Conservation (phyloP, 148 eudicot species). For the Drosera capensis region DNA sequence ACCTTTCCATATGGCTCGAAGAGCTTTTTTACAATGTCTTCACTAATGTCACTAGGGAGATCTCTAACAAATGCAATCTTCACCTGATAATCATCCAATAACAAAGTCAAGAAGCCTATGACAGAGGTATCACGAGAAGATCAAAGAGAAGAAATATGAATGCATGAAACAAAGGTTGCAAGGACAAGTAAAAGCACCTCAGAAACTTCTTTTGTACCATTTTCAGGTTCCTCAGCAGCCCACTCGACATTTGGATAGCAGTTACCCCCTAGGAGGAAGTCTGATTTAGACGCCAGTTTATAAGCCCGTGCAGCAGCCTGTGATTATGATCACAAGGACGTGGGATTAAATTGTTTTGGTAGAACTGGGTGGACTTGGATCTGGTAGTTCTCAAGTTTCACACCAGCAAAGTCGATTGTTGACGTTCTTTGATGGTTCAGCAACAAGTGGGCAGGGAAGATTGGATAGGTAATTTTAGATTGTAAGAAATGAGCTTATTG, state of each 20-base stretch:
- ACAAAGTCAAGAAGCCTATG: conserved; percentile 5
- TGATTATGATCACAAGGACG: conserved; percentile 44
- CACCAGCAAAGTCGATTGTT: no score
- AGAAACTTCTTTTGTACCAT: conserved; percentile 45
- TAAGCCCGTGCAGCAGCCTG: conserved; percentile 74
- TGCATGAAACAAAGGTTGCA: no score
- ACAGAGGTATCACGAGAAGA: conserved; percentile 1
- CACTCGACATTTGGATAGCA: conserved; percentile 58
- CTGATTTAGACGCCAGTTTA: conserved; percentile 34
- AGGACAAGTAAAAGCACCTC: conserved; percentile 23
- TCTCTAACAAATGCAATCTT: conserved; percentile 52
- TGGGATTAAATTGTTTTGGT: conserved; percentile 20
- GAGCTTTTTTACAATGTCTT: conserved; percentile 34
- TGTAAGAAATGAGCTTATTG: no score
- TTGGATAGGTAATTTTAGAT: no score
- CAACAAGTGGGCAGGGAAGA: no score
- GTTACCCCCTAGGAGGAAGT: conserved; percentile 39
- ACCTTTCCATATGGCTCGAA: conserved; percentile 61
- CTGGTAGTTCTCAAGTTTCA: no score
- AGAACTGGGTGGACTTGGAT: conserved; percentile 13
- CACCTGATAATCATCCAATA: conserved; percentile 23
- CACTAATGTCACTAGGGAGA: conserved; percentile 44
- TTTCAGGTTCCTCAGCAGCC: conserved; percentile 54
- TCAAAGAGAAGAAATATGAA: no score
- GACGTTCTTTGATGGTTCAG: no score